Evolutionary conservation across 2,329 filamentous ascomycete species (phyloP).

Genomic region (Anthostomella pinea): DNA sequence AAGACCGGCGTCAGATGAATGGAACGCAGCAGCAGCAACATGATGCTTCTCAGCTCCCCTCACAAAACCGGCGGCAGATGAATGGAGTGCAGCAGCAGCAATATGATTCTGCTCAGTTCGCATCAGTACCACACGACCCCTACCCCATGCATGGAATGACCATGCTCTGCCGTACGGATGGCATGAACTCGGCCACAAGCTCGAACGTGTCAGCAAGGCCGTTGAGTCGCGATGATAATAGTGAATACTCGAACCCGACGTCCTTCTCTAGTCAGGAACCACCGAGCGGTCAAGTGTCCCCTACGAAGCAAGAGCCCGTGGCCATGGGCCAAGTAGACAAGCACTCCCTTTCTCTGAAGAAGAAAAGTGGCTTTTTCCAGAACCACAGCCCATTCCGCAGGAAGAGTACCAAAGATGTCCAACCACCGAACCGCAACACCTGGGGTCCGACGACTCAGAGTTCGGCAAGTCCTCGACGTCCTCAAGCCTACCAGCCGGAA

Average conservation of each 20-base stretch:
- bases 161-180: conserved; percentile 81
- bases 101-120: conserved; percentile 58
- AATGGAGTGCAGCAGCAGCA: conserved; percentile 27
- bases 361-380: conserved; percentile 86
- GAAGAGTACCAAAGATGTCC: conserved; percentile 78
- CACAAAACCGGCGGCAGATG: conserved; percentile 25
- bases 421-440: conserved; percentile 52
- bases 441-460: conserved; percentile 46
- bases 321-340: conserved; percentile 58
- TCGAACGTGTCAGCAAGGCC: conserved; percentile 61
- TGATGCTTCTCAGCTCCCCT: conserved; percentile 9
- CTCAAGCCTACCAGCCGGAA: conserved; percentile 40
- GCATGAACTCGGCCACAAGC: conserved; percentile 50
- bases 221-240: conserved; percentile 82
- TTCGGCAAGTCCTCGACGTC: conserved; percentile 31
- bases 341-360: conserved; percentile 63
- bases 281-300: conserved; percentile 69
- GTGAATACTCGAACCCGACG: conserved; percentile 85
- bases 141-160: conserved; percentile 97
- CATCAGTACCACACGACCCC: conserved; percentile 80
- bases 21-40: conserved; percentile 12
- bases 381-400: conserved; percentile 89
- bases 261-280: conserved; percentile 86
- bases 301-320: conserved; percentile 59
- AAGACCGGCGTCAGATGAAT: conserved; percentile 13